Percentiles rank a stretch among this genome's conserved stretches.
These are phyloP conservation scores for Lepiota brunneoincarnata DNA, from an alignment of 768 basidiomycete species.

Conservation along the genomic window DNA sequence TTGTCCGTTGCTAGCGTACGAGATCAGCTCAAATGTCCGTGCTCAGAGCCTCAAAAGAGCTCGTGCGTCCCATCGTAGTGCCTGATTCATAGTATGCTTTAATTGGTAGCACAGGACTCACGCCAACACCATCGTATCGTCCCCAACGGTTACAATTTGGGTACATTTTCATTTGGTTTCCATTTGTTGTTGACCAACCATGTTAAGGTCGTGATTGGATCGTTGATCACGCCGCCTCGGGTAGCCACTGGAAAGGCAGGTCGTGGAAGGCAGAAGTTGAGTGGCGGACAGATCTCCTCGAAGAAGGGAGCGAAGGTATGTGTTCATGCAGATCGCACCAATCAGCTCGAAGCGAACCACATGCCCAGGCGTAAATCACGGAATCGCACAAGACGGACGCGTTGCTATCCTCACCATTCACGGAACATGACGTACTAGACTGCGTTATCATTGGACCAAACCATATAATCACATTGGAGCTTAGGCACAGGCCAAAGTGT, in stretches of 20 bases:
- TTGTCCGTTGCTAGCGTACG: background rate
- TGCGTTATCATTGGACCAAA: background rate
- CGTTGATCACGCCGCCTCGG: slow-evolving; percentile 61
- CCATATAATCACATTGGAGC: background rate
- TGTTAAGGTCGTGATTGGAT: slow-evolving; percentile 67
- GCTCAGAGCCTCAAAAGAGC: slow-evolving; percentile 70
- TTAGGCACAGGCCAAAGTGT: too few relatives aligned
- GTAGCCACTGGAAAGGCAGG: slow-evolving; percentile 58
- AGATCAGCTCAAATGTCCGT: background rate
- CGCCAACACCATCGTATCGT: slow-evolving; percentile 70
- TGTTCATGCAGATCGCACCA: background rate
- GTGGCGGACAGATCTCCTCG: slow-evolving; percentile 68
- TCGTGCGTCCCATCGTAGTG: slow-evolving; percentile 29
- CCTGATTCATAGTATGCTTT: background rate
- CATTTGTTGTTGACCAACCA: background rate
- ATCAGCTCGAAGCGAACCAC: slow-evolving; percentile 1
- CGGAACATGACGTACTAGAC: slow-evolving; percentile 26
- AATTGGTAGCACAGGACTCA: slow-evolving; percentile 38
- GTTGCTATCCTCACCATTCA: slow-evolving; percentile 75
- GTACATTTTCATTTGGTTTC: slow-evolving; percentile 16
- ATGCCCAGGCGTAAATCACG: slow-evolving; percentile 72
- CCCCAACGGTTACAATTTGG: slow-evolving; percentile 73
- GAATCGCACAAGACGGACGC: slow-evolving; percentile 76
- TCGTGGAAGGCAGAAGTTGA: slow-evolving; percentile 80
- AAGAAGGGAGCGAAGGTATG: slow-evolving; percentile 66